A percentile compares a stretch with the other conserved stretches of the same genome.
These are phyloP conservation scores for Venturia pyrina DNA, from an alignment of 2,329 filamentous ascomycete species.

Conservation along the genomic window DNA sequence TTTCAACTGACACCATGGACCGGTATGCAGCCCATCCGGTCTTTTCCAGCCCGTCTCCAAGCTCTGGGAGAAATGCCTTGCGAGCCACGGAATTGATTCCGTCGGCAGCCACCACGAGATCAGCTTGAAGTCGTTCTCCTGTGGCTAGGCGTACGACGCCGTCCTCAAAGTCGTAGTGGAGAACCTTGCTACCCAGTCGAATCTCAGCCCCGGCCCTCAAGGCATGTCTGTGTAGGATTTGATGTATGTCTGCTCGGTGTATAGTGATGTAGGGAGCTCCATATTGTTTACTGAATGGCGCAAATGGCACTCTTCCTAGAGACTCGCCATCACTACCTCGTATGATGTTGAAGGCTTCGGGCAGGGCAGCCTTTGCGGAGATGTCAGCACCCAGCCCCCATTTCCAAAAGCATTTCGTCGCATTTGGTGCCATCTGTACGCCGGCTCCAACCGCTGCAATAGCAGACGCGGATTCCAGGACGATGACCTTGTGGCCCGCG, in stretches of 20 bases:
- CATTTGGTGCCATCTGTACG: constrained; percentile 42
- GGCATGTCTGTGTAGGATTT: constrained; percentile 15
- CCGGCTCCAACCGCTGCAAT: constrained; percentile 42
- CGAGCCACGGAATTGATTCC: constrained; percentile 37
- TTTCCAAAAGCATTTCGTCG: constrained; percentile 31
- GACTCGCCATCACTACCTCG: constrained; percentile 3
- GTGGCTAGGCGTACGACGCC: constrained; percentile 14
- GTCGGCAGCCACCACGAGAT: constrained; percentile 32
- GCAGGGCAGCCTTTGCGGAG: not conserved
- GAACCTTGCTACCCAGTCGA: constrained; percentile 14
- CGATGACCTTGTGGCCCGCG: constrained; percentile 37
- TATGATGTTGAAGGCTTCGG: not conserved
- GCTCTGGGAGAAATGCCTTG: constrained; percentile 12
- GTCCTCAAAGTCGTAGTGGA: constrained; percentile 16
- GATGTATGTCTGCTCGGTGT: constrained; percentile 43
- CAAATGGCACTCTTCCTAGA: constrained; percentile 10
- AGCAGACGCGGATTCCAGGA: constrained; percentile 38
- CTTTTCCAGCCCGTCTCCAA: constrained; percentile 12
- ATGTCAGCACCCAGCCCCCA: constrained; percentile 25
- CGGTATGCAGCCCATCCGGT: constrained; percentile 17
- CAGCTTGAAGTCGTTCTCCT: constrained; percentile 18
- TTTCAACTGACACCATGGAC: constrained; percentile 14
- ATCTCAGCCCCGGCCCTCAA: constrained; percentile 15
- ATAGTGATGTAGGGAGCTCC: constrained; percentile 44
- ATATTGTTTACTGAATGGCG: constrained; percentile 25